Evolutionary conservation across 2,329 filamentous ascomycete species (phyloP).

Genomic region (Pseudogymnoascus sp.): DNA sequence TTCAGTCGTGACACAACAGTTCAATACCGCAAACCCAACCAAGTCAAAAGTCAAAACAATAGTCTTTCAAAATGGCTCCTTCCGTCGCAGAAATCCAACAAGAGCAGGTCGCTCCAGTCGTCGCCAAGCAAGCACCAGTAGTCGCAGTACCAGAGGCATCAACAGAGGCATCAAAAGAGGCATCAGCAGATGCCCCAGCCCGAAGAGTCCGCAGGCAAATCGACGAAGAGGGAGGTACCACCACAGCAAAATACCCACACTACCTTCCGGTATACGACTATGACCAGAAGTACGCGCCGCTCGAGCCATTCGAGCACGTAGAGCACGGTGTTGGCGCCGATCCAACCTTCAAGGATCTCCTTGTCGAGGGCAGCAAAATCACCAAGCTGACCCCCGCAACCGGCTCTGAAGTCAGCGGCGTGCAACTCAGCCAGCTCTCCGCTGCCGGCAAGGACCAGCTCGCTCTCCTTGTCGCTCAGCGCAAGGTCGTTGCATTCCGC

Average conservation of each 20-base stretch:
- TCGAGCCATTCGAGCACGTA: slow-evolving; percentile 62
- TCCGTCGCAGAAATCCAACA: slow-evolving; percentile 7
- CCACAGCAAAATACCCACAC: slow-evolving; percentile 49
- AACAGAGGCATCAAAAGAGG: neutral
- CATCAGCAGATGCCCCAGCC: neutral
- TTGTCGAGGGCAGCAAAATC: slow-evolving; percentile 45
- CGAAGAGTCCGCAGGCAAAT: slow-evolving; percentile 18
- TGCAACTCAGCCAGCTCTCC: slow-evolving; percentile 63
- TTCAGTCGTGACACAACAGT: slow-evolving; percentile 5
- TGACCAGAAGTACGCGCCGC: slow-evolving; percentile 55
- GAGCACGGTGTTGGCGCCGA: slow-evolving; percentile 74
- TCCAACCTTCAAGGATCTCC: slow-evolving; percentile 58
- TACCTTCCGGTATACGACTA: slow-evolving; percentile 68
- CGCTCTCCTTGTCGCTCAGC: slow-evolving; percentile 65
- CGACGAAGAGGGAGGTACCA: slow-evolving; percentile 19
- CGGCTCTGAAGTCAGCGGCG: slow-evolving; percentile 62
- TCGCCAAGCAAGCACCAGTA: neutral
- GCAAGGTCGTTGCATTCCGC: slow-evolving; percentile 73
- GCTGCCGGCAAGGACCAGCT: slow-evolving; percentile 68
- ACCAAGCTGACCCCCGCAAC: slow-evolving; percentile 64
- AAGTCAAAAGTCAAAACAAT: neutral
- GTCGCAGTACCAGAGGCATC: neutral
- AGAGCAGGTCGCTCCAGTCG: neutral
- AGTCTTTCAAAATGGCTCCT: slow-evolving; percentile 2
- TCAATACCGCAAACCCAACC: neutral